These are phyloP conservation scores for Wallacemonas sp. DNA, from an alignment of 208 protist genomes.

Conservation along the genomic window DNA sequence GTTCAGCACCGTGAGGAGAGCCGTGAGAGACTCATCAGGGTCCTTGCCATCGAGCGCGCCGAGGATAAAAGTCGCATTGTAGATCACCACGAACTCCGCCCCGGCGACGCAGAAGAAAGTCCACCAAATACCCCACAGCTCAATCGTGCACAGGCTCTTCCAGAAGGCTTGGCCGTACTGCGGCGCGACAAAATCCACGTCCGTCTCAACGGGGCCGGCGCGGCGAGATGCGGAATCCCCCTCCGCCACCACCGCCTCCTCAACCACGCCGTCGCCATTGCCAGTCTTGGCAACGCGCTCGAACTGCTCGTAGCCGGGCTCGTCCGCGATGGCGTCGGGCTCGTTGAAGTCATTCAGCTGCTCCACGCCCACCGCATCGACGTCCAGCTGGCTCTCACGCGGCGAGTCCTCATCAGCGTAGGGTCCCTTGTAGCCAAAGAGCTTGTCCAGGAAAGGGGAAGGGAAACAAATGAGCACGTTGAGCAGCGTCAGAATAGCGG, in stretches of 20 bases:
- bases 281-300: neutral
- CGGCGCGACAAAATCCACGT: conserved; percentile 61
- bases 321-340: conserved; percentile 1
- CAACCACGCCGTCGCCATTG: neutral
- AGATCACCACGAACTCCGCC: conserved; percentile 52
- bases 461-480: conserved; percentile 32
- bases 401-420: conserved; percentile 8
- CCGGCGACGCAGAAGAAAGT: conserved; percentile 42
- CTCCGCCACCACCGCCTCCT: neutral
- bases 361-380: conserved; percentile 1
- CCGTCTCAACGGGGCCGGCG: conserved; percentile 15
- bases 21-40: conserved; percentile 25
- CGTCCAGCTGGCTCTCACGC: neutral
- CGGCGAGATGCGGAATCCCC: neutral
- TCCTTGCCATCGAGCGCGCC: conserved; percentile 41
- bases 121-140: conserved; percentile 59
- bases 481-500: conserved; percentile 26
- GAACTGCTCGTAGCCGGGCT: conserved; percentile 3
- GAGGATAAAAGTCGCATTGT: conserved; percentile 54
- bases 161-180: conserved; percentile 59
- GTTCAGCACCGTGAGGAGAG: conserved; percentile 60
- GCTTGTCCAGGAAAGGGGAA: conserved; percentile 29
- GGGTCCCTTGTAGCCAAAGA: conserved; percentile 10
- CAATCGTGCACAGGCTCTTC: conserved; percentile 31
- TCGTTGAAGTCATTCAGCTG: conserved; percentile 1